These are phyloP conservation scores for Dissophora globulifera DNA, from an alignment of 192 early-diverging fungal genomes.

Conservation along the genomic window DNA sequence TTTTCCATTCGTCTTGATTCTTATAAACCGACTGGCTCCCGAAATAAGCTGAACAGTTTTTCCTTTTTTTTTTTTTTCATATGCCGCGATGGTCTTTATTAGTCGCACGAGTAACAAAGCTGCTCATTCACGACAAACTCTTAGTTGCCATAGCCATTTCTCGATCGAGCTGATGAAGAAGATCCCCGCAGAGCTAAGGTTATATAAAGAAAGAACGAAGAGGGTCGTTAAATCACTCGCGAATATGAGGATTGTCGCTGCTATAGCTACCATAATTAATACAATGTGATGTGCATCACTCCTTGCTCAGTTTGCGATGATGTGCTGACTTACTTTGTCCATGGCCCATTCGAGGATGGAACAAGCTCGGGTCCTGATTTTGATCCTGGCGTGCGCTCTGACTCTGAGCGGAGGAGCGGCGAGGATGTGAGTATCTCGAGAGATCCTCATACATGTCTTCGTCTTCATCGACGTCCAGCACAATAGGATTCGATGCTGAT, in stretches of 20 bases:
- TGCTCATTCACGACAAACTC: no score
- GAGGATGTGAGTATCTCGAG: slow-evolving; percentile 2
- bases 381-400: not conserved
- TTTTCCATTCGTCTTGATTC: no score
- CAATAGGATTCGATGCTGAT: slow-evolving; percentile 20
- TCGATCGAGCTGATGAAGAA: not conserved
- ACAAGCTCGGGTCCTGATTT: slow-evolving; percentile 18
- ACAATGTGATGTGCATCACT: no score
- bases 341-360: slow-evolving; percentile 33
- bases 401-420: not conserved
- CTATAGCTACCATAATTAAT: no score
- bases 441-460: slow-evolving; percentile 26
- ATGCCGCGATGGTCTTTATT: no score
- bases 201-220: not conserved
- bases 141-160: not conserved
- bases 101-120: not conserved
- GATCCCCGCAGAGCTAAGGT: no score
- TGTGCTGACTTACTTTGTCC: slow-evolving; percentile 22
- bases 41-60: not conserved
- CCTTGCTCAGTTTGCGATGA: no score
- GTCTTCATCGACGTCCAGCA: slow-evolving; percentile 25
- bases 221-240: no score
- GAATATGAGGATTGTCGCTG: no score
- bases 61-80: not conserved
- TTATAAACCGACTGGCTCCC: not conserved